A percentile compares a stretch with the other conserved stretches of the same genome.
These are phyloP conservation scores for Ceratocystis cubensis DNA, from an alignment of 2,329 filamentous ascomycete genomes.

Conservation along the genomic window DNA sequence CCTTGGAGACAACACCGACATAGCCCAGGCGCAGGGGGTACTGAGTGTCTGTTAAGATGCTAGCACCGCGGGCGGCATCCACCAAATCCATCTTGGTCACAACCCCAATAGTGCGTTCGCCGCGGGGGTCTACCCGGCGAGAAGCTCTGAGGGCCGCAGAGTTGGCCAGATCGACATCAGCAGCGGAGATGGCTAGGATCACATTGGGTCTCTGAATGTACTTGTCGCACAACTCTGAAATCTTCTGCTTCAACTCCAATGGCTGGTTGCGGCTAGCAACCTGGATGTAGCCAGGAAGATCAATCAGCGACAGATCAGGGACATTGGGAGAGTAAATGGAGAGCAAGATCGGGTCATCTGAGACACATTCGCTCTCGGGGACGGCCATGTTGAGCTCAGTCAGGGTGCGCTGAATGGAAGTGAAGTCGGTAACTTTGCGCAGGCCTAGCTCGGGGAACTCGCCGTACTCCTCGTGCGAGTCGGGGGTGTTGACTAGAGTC, in stretches of 20 bases:
- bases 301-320: slow-evolving; percentile 88
- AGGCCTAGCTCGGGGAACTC: slow-evolving; percentile 90
- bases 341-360: slow-evolving; percentile 90
- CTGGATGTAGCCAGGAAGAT: slow-evolving; percentile 94
- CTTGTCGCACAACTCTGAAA: slow-evolving; percentile 90
- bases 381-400: slow-evolving; percentile 93
- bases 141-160: slow-evolving; percentile 85
- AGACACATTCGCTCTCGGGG: slow-evolving; percentile 80
- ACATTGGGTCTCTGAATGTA: slow-evolving; percentile 95
- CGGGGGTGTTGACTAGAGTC: slow-evolving; percentile 88
- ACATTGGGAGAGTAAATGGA: slow-evolving; percentile 93
- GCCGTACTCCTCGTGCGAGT: slow-evolving; percentile 76
- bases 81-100: slow-evolving; percentile 99
- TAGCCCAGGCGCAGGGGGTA: slow-evolving; percentile 93
- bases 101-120: slow-evolving; percentile 95
- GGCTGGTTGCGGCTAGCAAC: slow-evolving; percentile 87
- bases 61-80: slow-evolving; percentile 63
- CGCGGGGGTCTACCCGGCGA: slow-evolving; percentile 79
- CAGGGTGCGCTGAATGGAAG: slow-evolving; percentile 79
- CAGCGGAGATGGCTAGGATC: slow-evolving; percentile 91
- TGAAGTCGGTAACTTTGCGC: slow-evolving; percentile 82
- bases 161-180: slow-evolving; percentile 93
- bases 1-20: slow-evolving; percentile 82
- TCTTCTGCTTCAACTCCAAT: slow-evolving; percentile 83
- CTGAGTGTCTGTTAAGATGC: slow-evolving; percentile 75